These are phyloP conservation scores for Stevia rebaudiana DNA, from an alignment of 140 eudicot species.

Conservation along the genomic window DNA sequence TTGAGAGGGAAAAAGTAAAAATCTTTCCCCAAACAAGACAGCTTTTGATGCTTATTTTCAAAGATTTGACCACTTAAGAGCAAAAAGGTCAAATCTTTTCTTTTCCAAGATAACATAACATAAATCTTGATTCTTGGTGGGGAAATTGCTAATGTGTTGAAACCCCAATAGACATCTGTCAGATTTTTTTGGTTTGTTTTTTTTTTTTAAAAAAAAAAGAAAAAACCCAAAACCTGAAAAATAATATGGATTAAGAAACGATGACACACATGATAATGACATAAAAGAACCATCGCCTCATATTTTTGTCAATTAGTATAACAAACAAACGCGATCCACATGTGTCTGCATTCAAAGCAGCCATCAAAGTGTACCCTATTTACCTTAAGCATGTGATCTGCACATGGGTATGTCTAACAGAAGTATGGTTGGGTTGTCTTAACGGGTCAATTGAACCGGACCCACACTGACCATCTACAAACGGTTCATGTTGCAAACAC, in stretches of 20 bases:
- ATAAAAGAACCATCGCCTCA: slow-evolving; percentile 36
- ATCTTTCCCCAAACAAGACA: slow-evolving; percentile 31
- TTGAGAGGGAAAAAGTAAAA: slow-evolving; percentile 1
- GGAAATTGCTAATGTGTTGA: slow-evolving; percentile 27
- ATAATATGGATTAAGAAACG: slow-evolving; percentile 10
- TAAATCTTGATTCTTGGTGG: slow-evolving; percentile 24
- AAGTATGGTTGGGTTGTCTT: slow-evolving; percentile 26
- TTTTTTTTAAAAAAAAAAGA: no score
- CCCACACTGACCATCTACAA: slow-evolving; percentile 35
- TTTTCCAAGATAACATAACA: slow-evolving; percentile 6
- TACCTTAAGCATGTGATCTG: slow-evolving; percentile 39
- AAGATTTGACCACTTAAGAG: slow-evolving; percentile 23
- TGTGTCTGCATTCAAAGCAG: slow-evolving; percentile 37
- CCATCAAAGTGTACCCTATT: slow-evolving; percentile 36
- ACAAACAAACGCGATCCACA: slow-evolving; percentile 43
- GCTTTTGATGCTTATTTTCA: slow-evolving; percentile 14
- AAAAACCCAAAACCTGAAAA: slow-evolving; percentile 17
- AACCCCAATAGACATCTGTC: slow-evolving; percentile 25
- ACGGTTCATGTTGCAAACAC: slow-evolving; percentile 26
- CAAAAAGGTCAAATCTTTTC: slow-evolving; percentile 14
- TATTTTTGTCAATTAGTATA: slow-evolving; percentile 37
- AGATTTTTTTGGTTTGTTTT: not conserved
- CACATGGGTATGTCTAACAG: slow-evolving; percentile 38
- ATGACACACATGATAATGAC: slow-evolving; percentile 29
- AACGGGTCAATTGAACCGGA: slow-evolving; percentile 20